Conservation (phyloP, 345 rosid species). For the Noccaea bulbosa region DNA sequence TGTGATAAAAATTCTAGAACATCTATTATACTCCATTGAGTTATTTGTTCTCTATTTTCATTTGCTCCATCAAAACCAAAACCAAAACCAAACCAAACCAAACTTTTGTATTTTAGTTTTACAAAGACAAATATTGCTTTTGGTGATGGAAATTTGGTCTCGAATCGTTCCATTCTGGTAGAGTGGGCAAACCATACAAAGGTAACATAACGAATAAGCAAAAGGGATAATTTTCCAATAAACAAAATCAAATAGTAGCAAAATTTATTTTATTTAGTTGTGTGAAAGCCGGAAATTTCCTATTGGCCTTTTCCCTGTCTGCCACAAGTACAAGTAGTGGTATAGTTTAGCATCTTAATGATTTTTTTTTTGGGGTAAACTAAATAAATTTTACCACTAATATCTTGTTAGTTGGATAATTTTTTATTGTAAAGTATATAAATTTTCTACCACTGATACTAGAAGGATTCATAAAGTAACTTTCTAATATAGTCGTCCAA, state of each 20-base stretch:
- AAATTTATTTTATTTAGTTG: not conserved
- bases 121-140: not conserved
- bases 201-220: too few relatives aligned
- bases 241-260: not conserved
- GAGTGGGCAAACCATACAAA: too few relatives aligned
- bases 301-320: not conserved
- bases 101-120: not conserved
- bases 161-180: not conserved
- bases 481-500: too few relatives aligned
- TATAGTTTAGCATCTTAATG: not conserved
- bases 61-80: not conserved
- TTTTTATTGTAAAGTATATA: not conserved
- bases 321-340: not conserved
- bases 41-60: too few relatives aligned
- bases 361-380: not conserved
- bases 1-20: not conserved
- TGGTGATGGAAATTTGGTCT: not conserved
- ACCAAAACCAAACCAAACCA: not conserved
- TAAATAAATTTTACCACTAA: not conserved
- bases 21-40: not conserved
- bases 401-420: constrained; percentile 3
- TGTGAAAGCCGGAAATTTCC: not conserved
- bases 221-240: too few relatives aligned
- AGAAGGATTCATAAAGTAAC: too few relatives aligned
- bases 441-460: not conserved